Evolutionary conservation across 805 yeast genomes (phyloP).

Genomic region (Ogataea pini): DNA sequence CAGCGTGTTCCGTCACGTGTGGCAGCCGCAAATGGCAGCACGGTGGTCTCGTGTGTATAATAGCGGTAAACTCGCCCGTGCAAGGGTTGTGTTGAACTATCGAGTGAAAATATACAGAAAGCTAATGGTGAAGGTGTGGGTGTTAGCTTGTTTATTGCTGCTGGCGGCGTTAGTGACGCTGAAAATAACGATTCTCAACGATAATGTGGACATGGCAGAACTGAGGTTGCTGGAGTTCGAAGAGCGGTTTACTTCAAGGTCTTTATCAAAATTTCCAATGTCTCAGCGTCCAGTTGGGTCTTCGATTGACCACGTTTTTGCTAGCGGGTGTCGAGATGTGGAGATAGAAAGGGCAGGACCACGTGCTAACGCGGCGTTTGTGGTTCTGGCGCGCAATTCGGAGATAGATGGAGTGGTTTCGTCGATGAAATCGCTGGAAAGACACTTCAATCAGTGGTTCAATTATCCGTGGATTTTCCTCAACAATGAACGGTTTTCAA

Average conservation of each 20-base stretch:
- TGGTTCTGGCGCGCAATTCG: constrained; percentile 77
- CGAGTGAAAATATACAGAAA: constrained; percentile 17
- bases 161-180: neutral
- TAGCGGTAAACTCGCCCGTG: neutral
- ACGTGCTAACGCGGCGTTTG: constrained; percentile 80
- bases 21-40: constrained; percentile 2
- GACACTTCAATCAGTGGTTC: constrained; percentile 92
- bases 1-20: constrained; percentile 4
- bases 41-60: neutral
- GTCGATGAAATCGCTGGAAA: constrained; percentile 74
- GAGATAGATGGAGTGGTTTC: constrained; percentile 77
- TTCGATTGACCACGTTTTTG: constrained; percentile 32
- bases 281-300: constrained; percentile 29
- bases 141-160: constrained; percentile 9
- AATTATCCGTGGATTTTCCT: constrained; percentile 90
- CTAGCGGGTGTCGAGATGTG: constrained; percentile 36
- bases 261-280: constrained; percentile 27
- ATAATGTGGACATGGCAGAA: constrained; percentile 7
- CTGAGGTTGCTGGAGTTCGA: constrained; percentile 19
- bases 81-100: constrained; percentile 13
- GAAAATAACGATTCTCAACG: neutral
- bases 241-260: constrained; percentile 19
- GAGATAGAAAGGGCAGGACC: constrained; percentile 24
- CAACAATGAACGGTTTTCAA: constrained; percentile 74
- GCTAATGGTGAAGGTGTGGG: constrained; percentile 20